These are phyloP conservation scores for Claviceps sp. DNA, from an alignment of 2,329 filamentous ascomycete species.

Conservation along the genomic window DNA sequence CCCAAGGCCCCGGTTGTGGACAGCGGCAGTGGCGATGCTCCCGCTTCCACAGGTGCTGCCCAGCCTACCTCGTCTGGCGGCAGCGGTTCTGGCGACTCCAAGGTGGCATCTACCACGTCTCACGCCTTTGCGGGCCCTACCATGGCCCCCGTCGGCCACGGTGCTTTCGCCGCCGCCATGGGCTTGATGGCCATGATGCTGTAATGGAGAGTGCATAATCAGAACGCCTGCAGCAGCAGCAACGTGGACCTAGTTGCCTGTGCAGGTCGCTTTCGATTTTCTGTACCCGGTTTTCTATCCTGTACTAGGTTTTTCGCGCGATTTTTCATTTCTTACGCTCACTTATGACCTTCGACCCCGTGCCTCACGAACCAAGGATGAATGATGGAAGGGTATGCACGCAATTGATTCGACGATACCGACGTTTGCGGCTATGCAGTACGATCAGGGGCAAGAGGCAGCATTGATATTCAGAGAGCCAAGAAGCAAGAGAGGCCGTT, in stretches of 20 bases:
- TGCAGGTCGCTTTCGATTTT: slow-evolving; percentile 16
- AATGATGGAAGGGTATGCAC: slow-evolving; percentile 10
- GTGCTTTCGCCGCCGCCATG: slow-evolving; percentile 33
- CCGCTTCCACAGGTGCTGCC: slow-evolving; percentile 14
- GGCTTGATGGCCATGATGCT: slow-evolving; percentile 40
- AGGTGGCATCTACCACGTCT: slow-evolving; percentile 17
- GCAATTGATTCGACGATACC: slow-evolving; percentile 7
- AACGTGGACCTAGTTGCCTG: slow-evolving; percentile 4
- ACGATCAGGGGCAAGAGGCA: slow-evolving; percentile 3
- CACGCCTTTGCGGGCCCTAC: slow-evolving; percentile 25
- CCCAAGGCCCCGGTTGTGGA: slow-evolving; percentile 17
- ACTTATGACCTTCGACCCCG: not conserved
- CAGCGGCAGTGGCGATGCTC: slow-evolving; percentile 12
- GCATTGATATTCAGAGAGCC: slow-evolving; percentile 9
- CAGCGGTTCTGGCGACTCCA: slow-evolving; percentile 12
- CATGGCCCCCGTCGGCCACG: slow-evolving; percentile 30
- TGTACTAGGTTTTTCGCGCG: slow-evolving; percentile 15
- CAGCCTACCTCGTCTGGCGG: slow-evolving; percentile 12
- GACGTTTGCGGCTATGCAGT: not conserved
- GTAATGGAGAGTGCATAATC: slow-evolving; percentile 16
- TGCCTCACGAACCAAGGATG: slow-evolving; percentile 10
- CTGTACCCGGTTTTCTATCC: slow-evolving; percentile 18
- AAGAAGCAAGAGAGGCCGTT: slow-evolving; percentile 8
- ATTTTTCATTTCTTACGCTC: slow-evolving; percentile 5
- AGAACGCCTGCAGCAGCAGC: not conserved